Conservation (phyloP, 2,329 filamentous ascomycete species). For the Claviceps monticola region DNA sequence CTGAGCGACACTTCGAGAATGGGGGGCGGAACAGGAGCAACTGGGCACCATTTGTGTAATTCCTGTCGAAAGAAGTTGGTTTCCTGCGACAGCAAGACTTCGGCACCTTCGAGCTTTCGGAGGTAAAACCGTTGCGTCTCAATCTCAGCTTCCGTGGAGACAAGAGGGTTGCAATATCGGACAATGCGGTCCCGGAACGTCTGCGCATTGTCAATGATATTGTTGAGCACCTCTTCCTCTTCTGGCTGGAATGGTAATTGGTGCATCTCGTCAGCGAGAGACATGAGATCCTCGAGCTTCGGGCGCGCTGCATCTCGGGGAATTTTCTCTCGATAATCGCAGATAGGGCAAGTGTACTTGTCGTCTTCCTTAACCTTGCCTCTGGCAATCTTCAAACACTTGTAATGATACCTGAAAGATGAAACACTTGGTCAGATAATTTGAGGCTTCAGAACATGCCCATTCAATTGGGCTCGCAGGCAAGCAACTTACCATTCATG, state of each 20-base stretch:
- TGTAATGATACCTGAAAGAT: slow-evolving; percentile 72
- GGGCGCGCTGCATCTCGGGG: slow-evolving; percentile 90
- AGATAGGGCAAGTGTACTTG: slow-evolving; percentile 96
- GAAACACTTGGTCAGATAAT: neutral
- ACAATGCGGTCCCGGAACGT: slow-evolving; percentile 74
- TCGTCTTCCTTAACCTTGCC: slow-evolving; percentile 98
- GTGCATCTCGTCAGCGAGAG: slow-evolving; percentile 73
- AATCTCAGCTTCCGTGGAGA: slow-evolving; percentile 72
- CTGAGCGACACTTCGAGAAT: slow-evolving; percentile 78
- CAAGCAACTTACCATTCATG: slow-evolving; percentile 69
- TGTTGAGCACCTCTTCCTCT: slow-evolving; percentile 75
- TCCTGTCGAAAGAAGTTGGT: slow-evolving; percentile 98
- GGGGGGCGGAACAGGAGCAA: slow-evolving; percentile 74
- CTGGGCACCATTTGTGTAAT: slow-evolving; percentile 85
- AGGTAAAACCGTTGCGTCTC: slow-evolving; percentile 89
- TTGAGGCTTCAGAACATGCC: neutral
- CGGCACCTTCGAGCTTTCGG: slow-evolving; percentile 91
- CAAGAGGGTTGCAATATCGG: slow-evolving; percentile 65
- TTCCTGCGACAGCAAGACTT: slow-evolving; percentile 80
- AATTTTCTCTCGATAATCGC: slow-evolving; percentile 93
- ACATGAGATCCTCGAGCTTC: slow-evolving; percentile 77
- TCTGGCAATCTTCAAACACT: slow-evolving; percentile 92
- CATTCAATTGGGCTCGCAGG: slow-evolving; percentile 5
- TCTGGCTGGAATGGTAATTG: slow-evolving; percentile 85
- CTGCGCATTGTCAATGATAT: slow-evolving; percentile 73